Percentiles rank a stretch among this genome's conserved stretches.
Conservation (phyloP, 129 eudicot species). For the Centrapalus pauciflorus region DNA sequence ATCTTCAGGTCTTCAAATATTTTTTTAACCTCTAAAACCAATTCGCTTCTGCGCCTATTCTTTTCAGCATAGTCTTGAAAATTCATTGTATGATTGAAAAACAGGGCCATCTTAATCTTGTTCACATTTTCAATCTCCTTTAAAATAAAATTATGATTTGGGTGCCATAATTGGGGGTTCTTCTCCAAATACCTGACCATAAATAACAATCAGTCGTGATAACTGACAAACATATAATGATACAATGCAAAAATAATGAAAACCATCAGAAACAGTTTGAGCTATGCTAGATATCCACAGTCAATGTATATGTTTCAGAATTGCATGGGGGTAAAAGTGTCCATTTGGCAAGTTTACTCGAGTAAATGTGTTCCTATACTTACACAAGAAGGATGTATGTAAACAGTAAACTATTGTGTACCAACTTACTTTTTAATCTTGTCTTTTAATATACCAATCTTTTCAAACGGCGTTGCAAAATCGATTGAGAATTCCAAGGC, state of each 20-base stretch:
- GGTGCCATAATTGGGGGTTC: constrained; percentile 70
- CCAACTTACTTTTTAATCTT: constrained; percentile 59
- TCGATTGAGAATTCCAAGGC: constrained; percentile 66
- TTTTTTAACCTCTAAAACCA: constrained; percentile 70
- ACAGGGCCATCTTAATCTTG: constrained; percentile 76
- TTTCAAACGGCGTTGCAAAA: constrained; percentile 65
- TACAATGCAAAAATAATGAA: neutral
- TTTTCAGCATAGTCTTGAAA: constrained; percentile 68
- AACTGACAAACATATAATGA: too few relatives aligned
- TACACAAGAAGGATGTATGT: constrained; percentile 2
- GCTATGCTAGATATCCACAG: too few relatives aligned
- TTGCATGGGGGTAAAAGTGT: too few relatives aligned
- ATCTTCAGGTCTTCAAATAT: constrained; percentile 72
- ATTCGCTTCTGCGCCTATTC: constrained; percentile 55
- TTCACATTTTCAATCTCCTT: constrained; percentile 82
- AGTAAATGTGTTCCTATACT: neutral
- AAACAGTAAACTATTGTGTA: constrained; percentile 3
- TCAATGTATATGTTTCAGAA: neutral
- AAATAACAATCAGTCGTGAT: neutral
- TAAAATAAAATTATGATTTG: constrained; percentile 74
- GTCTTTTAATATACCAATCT: constrained; percentile 62
- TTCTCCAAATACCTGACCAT: constrained; percentile 69
- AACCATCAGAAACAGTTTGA: neutral
- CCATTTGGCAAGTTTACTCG: neutral
- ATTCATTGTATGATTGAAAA: constrained; percentile 80